A percentile compares a stretch with the other conserved stretches of the same genome.
Evolutionary conservation across 164 flowering plant genomes (phyloP).

Genomic region (Vitis rotundifolia): DNA sequence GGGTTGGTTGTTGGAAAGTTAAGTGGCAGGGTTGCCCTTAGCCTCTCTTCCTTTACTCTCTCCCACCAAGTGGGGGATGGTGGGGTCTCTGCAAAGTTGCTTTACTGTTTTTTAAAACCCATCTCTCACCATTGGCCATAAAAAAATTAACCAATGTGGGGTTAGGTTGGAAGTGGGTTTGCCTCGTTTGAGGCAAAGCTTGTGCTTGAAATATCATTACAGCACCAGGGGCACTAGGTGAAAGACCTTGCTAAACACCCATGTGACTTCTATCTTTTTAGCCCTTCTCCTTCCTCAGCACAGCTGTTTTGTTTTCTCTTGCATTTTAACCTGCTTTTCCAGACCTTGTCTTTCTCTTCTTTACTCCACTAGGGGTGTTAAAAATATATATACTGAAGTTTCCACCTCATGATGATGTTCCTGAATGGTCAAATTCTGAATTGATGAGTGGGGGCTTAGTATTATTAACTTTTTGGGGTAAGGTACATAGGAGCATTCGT

Average conservation of each 20-base stretch:
- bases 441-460: conserved; percentile 8
- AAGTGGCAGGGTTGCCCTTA: neutral
- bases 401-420: conserved; percentile 24
- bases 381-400: conserved; percentile 14
- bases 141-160: conserved; percentile 13
- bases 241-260: conserved; percentile 12
- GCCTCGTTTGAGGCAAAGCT: conserved; percentile 31
- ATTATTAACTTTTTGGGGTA: neutral
- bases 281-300: neutral
- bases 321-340: neutral
- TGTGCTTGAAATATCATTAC: conserved; percentile 29
- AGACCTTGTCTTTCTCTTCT: conserved; percentile 10
- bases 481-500: neutral
- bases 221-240: conserved; percentile 23
- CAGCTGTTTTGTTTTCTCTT: neutral
- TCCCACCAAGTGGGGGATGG: neutral
- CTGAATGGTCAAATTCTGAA: conserved; percentile 24
- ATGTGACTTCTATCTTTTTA: conserved; percentile 27
- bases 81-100: conserved; percentile 9
- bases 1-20: conserved; percentile 5
- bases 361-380: conserved; percentile 6
- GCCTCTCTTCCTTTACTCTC: neutral
- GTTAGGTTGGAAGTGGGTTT: conserved; percentile 14
- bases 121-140: conserved; percentile 16
- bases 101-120: neutral